Evolutionary conservation across 140 eudicot species (phyloP), one percentile per base, ranked within the genome.

Genomic region (Flaveria floridana): DNA sequence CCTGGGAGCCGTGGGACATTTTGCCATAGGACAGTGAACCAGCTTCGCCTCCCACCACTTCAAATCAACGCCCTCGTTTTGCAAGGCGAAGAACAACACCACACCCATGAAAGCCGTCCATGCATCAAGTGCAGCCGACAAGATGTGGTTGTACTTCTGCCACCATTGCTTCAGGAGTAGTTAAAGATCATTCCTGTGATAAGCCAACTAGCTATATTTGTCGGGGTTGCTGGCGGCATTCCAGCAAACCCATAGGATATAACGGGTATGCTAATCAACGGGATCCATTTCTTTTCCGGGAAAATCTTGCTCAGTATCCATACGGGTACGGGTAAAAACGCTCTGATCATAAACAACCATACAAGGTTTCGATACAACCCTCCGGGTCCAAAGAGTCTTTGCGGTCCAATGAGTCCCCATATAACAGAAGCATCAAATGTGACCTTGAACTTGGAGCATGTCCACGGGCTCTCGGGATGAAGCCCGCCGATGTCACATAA

Each of bases 221-320:
- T 90, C 0, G 98, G 98, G 2, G 97, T 93, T 16, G 97, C 98
- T 1, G 98, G 98, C 5, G 98, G 98, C 98, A 93, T 93, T 71
- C 98, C 98, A 6, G 96, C 98, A 62, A 93, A 93, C 8, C 98
- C 98, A 10, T 93, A 93, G 0, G 97, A 85, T 69, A 93, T 93
- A 50, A 93, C 96, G 0, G 98, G 97, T 16, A 93, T 88, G 85
- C 90, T 93, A 46, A 93, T 90, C 80, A 93, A 74, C 0, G 97
- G 97, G 39, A 93, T 93, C 98, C 97, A 88, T 77, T 93, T 93
- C 77, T 90, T 93, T 7, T 93, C 85, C 0, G 97, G 98, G 86
- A 79, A 93, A n/a, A 88, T 78, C 82, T 90, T 93, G 94, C 92
- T 86, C 62, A 93, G 72, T 19, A 88, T 51, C 98, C 98, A 93